Evolutionary conservation across 2,329 filamentous ascomycete genomes (phyloP), one percentile per base, ranked within the genome.

Genomic region (Colletotrichum sp.): DNA sequence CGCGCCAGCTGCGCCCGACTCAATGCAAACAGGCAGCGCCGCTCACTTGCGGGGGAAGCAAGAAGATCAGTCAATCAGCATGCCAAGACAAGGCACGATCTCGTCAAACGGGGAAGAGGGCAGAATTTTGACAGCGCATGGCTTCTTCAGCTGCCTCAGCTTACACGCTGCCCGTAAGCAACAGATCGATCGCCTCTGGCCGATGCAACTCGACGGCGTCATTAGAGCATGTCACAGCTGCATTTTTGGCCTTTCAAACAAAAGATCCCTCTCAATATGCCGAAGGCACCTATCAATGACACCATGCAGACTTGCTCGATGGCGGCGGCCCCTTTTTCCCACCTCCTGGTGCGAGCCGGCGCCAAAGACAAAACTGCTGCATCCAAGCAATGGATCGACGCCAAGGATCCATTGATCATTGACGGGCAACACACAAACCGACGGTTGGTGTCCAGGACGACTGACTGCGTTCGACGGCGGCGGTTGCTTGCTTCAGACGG

Each of bases 351-450:
- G 43, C 21, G 61, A 63, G 21, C 9, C 48, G 38, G 38, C 69
- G 52, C 30, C 55, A 71, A 64, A 64, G 72, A 48, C 67, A 74
- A 52, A 32, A 67, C 60, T 48, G 34, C 24, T 55, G 60, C 32
- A 58, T 64, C 21, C 61, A 48, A 74, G 36, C 36, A 67, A 67
- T 30, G 26, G 73, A 75, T 75, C 70, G 70, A 73, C 73, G 57
- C 70, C 73, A 65, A 73, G 70, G 64, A 57, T 58, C 73, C 73
- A 65, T 70, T 26, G 38, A 68, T 65, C 9, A 61, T 1, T 34
- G 58, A 61, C 12, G 58, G 34, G 71, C 43, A 48, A 48, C 18
- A 48, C 43, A 48, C 43, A 21, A 21, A 48, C 34, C 21, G 52
- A 43, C 69, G 55, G 48, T n/a, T 12, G 43, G 43, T 43, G 30